Percentiles rank a stretch among this genome's conserved stretches.
Evolutionary conservation across 306 rosid genomes (phyloP).

Genomic region (Begonia peltatifolia): DNA sequence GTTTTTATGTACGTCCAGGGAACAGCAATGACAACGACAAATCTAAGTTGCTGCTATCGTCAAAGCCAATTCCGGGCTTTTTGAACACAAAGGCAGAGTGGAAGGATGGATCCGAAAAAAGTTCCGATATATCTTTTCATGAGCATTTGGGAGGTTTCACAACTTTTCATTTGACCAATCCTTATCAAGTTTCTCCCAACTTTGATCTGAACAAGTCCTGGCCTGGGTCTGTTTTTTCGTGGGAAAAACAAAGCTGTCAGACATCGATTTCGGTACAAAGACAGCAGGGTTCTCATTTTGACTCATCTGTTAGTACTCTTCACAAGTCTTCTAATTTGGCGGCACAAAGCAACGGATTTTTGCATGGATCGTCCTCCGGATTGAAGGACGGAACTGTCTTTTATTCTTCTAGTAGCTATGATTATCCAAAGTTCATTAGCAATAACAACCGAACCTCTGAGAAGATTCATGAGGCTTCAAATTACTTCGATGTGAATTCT

Average conservation of each 20-base stretch:
- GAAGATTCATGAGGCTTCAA: conserved; percentile 30
- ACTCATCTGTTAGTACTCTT: conserved; percentile 21
- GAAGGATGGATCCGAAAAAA: conserved; percentile 38
- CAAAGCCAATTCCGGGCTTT: conserved; percentile 37
- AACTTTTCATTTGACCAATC: conserved; percentile 8
- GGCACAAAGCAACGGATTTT: conserved; percentile 12
- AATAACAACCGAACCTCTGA: conserved; percentile 30
- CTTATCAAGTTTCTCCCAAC: conserved; percentile 5
- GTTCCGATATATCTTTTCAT: conserved; percentile 26
- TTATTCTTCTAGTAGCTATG: conserved; percentile 41
- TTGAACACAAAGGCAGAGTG: conserved; percentile 12
- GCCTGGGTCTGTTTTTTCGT: not conserved
- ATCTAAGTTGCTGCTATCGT: conserved; percentile 22
- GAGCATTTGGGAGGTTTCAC: conserved; percentile 13
- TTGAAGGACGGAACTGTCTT: conserved; percentile 32
- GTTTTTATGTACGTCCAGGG: conserved; percentile 28
- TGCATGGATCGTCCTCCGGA: conserved; percentile 41
- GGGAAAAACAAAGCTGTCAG: conserved; percentile 12
- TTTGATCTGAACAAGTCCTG: conserved; percentile 2
- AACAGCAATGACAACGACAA: conserved; percentile 30
- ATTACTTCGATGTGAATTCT: conserved; percentile 32
- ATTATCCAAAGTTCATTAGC: conserved; percentile 31
- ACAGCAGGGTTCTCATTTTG: conserved; percentile 24
- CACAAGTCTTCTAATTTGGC: conserved; percentile 34
- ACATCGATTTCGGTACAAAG: conserved; percentile 38